phyloP scores from a whole-genome alignment of 2,329 filamentous ascomycete species.

The Trichophyton rubrum region DNA sequence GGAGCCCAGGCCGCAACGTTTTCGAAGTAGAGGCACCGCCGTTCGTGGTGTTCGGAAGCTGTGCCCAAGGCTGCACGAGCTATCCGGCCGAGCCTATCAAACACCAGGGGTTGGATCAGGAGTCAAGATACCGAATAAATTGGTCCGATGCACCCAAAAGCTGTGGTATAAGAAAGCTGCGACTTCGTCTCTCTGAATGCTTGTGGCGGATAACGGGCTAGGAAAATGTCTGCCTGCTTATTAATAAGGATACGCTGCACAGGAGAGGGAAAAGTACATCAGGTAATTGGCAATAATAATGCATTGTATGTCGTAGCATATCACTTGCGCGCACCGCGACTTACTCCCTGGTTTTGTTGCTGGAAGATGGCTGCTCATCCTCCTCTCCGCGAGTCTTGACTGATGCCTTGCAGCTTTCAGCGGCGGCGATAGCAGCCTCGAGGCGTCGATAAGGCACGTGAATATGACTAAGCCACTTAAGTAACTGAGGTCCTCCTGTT shows the following conservation, averaged over 20 bases:
- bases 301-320: background rate
- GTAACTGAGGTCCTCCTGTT: too few relatives aligned
- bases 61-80: background rate
- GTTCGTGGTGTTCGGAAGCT: background rate
- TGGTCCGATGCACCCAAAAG: background rate
- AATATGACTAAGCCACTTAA: background rate
- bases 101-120: background rate
- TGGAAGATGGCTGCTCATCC: background rate
- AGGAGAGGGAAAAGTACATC: background rate
- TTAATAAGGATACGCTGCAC: background rate
- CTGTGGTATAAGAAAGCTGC: background rate
- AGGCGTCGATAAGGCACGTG: constrained; percentile 1
- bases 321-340: background rate
- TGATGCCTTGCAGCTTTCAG: background rate
- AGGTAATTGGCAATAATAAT: background rate
- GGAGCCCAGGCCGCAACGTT: background rate
- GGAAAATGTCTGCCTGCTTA: constrained; percentile 1
- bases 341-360: background rate
- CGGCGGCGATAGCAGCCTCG: background rate
- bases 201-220: constrained; percentile 1
- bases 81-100: background rate
- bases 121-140: background rate
- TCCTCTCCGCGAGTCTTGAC: background rate
- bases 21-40: background rate
- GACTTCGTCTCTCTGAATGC: background rate